Base-by-base conservation (phyloP, 2,329 filamentous ascomycete genomes). In the Teratosphaeriaceae sp. region DNA sequence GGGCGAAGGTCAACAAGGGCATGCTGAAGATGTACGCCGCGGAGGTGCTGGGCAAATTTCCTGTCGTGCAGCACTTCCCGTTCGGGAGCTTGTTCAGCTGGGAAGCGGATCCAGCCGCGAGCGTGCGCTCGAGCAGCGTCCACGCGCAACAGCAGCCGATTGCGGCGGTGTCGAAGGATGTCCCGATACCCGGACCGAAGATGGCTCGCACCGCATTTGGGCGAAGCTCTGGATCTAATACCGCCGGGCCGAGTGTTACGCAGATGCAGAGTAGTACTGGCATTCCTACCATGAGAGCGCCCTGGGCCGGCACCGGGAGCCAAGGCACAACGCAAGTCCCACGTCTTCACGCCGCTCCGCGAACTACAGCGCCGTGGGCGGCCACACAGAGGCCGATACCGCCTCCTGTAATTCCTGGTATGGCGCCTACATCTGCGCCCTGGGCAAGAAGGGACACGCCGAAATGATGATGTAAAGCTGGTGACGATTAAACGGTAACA, bases 1-100 rank as follows among this genome's bases (percentile, higher is more conserved):
- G 92, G 92, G 92, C 85, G 26, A 98, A 98, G 71, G 95, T 98
- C 59, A 97, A 98, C 67, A 74, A 74, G 55, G 92, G 92, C 40
- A 97, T 98, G 92, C 80, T 98, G 58, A 98, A 97, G 67, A 98
- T 98, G 92, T 98, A 90, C 69, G 88, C 94, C 53, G 92, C 87
- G 15, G 92, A 98, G 69, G 92, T 98, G 2, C 73, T 98, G 12
- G 87, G 85, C 29, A 98, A 98, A 65, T 96, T 96, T 60, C 92
- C 92, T 2, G 92, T 98, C 2, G 88, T 98, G n/a, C 92, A 98
- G 66, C 92, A 98, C 65, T 97, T 74, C 45, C 68, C 66, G 3
- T 73, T 74, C 44, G 71, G 71, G 15, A 70, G 68, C n/a, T 55
- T 74, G 9, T 73, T 73, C 49, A 49, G 52, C 27, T 74, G 71